Percentiles rank a stretch among this genome's conserved stretches.
phyloP scores from a whole-genome alignment of 306 rosid species.

The Cucurbita moschata region DNA sequence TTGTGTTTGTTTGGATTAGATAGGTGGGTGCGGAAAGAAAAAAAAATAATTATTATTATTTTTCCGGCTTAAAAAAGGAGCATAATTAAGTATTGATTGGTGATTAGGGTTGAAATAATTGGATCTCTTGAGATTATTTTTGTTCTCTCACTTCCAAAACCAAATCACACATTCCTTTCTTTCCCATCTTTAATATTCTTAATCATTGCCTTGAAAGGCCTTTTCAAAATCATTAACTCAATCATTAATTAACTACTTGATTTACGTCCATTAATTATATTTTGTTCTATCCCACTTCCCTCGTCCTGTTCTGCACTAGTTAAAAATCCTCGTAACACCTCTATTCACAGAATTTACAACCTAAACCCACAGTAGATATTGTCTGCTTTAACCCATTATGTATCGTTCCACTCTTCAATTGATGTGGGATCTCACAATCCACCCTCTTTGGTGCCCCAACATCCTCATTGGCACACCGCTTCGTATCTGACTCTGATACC shows the following conservation, averaged over 20 bases:
- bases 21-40: not conserved
- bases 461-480: too few species aligned
- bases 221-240: not conserved
- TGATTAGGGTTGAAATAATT: too few species aligned
- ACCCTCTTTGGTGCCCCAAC: too few species aligned
- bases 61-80: not conserved
- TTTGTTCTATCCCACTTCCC: not conserved
- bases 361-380: too few species aligned
- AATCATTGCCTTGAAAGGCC: not conserved
- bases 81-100: too few species aligned
- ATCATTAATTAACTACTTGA: not conserved
- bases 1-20: not conserved
- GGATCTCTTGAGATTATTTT: too few species aligned
- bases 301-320: not conserved
- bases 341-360: too few species aligned
- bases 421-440: too few species aligned
- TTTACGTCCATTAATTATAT: not conserved
- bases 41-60: not conserved
- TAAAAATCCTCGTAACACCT: not conserved
- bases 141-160: not conserved
- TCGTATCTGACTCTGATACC: too few species aligned
- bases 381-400: too few species aligned
- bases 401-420: too few species aligned
- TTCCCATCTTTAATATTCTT: not conserved
- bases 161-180: not conserved